Percentiles rank a stretch among this genome's conserved stretches.
Evolutionary conservation across 2,329 filamentous ascomycete genomes (phyloP).

Genomic region (Talaromyces islandicus): DNA sequence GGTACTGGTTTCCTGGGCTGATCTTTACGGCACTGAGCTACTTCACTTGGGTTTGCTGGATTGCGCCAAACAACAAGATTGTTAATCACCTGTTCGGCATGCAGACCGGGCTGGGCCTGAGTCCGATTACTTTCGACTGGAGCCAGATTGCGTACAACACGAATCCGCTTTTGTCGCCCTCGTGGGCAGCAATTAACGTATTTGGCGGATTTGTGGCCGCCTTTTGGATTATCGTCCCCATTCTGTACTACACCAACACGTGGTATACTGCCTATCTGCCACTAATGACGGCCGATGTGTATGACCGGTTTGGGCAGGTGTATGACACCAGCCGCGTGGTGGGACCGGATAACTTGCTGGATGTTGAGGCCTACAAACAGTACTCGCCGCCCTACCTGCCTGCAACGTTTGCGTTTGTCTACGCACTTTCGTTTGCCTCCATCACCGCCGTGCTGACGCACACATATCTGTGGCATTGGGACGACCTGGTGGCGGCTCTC

Average conservation of each 20-base stretch:
- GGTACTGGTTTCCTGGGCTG: conserved; percentile 51
- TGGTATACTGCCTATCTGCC: conserved; percentile 51
- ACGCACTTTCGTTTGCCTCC: conserved; percentile 60
- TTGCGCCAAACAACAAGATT: conserved; percentile 41
- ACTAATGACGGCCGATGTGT: conserved; percentile 52
- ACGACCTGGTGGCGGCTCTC: conserved; percentile 23
- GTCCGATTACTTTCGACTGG: conserved; percentile 29
- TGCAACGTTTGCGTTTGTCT: conserved; percentile 47
- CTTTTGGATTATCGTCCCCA: conserved; percentile 25
- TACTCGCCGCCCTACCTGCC: conserved; percentile 60
- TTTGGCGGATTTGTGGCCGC: conserved; percentile 22
- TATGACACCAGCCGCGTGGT: conserved; percentile 58
- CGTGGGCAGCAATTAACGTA: conserved; percentile 28
- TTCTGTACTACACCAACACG: conserved; percentile 45
- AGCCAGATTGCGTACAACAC: conserved; percentile 29
- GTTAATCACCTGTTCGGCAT: conserved; percentile 43
- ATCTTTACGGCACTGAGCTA: conserved; percentile 46
- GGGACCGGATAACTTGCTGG: conserved; percentile 46
- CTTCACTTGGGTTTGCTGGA: conserved; percentile 46
- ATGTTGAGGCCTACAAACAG: conserved; percentile 53
- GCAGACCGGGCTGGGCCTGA: conserved; percentile 25
- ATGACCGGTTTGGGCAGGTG: conserved; percentile 53
- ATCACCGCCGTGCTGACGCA: conserved; percentile 46
- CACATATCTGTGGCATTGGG: conserved; percentile 22
- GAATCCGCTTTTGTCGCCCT: conserved; percentile 25